Evolutionary conservation across 768 basidiomycete genomes (phyloP), one percentile per base, ranked within the genome.

Genomic region (Cubamyces lactineus): DNA sequence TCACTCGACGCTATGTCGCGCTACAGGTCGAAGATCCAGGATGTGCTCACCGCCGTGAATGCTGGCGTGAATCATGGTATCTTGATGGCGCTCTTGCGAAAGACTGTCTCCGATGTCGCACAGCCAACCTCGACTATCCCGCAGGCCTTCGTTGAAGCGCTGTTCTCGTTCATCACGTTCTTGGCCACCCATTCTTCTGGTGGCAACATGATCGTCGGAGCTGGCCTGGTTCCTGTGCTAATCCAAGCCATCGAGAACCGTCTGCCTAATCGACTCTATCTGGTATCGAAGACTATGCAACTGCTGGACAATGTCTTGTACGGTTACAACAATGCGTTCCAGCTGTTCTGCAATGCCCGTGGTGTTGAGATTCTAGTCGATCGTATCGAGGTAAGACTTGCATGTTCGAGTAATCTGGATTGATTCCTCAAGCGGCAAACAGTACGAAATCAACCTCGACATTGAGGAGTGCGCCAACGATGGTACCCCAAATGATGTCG

Each of bases 61-160:
- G 96, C 94, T 24, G 94, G 94, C 46, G 94, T 98, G 57, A 97
- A 94, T 69, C 97, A 98, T 70, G 97, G 97, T 13, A 89, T 94
- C 42, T 74, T 99, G 24, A 93, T 98, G 88, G 88, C 90, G 28
- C 79, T 95, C 39, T 81, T 98, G 57, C 85, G 95, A 63, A 89
- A 87, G 75, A 91, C 91, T 23, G 88, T 93, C 17, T 73, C 80
- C 17, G 89, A 94, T 62, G 85, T 94, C 21, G 80, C 83, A 56
- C 83, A 83, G 59, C 79, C 86, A 1, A 82, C 86, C 23, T 90
- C 86, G 34, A 84, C 76, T 23, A 75, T 89, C 30, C 86, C 88
- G 11, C 88, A 90, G 56, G 81, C 88, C 1, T 91, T 92, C 65
- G 81, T 91, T 38, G 97, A 99, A 55, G 88, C 94, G 0, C 76